phyloP scores from a whole-genome alignment of 768 basidiomycete genomes.

The Suillus cothurnatus region DNA sequence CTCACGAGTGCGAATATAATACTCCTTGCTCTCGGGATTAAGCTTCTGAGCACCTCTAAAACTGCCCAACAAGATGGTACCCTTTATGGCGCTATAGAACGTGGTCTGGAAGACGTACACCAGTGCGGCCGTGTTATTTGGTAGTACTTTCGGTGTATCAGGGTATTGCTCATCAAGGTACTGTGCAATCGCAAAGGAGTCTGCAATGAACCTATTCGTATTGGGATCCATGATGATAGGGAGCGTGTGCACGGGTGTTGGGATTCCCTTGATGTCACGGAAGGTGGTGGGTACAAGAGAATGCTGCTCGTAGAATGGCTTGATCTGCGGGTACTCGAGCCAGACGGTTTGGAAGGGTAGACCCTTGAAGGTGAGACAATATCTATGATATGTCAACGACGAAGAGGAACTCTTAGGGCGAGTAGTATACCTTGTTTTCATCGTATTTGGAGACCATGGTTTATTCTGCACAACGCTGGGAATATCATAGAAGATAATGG shows the following conservation, averaged over 20 bases:
- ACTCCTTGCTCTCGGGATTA: conserved; percentile 35
- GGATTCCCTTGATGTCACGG: conserved; percentile 16
- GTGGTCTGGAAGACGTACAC: conserved; percentile 33
- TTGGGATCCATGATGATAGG: conserved; percentile 52
- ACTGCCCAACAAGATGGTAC: conserved; percentile 23
- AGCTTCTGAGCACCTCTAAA: conserved; percentile 30
- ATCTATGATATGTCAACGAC: neutral
- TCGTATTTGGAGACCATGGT: conserved; percentile 42
- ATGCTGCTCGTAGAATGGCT: conserved; percentile 31
- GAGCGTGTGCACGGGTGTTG: conserved; percentile 41
- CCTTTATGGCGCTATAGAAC: conserved; percentile 13
- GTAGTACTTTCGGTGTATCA: conserved; percentile 41
- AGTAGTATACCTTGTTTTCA: conserved; percentile 35
- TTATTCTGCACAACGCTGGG: conserved; percentile 27
- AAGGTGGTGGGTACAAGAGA: conserved; percentile 19
- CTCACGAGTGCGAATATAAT: conserved; percentile 43
- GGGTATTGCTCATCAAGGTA: conserved; percentile 57
- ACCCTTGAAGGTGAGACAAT: conserved; percentile 23
- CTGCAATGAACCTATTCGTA: conserved; percentile 40
- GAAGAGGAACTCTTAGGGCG: neutral
- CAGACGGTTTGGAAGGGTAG: conserved; percentile 49
- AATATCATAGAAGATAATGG: conserved; percentile 40
- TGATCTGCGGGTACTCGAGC: conserved; percentile 56
- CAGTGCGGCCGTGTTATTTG: conserved; percentile 31
- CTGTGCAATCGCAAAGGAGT: conserved; percentile 48